Evolutionary conservation across 441 rosid genomes (phyloP).

Genomic region (Capsella rubella): DNA sequence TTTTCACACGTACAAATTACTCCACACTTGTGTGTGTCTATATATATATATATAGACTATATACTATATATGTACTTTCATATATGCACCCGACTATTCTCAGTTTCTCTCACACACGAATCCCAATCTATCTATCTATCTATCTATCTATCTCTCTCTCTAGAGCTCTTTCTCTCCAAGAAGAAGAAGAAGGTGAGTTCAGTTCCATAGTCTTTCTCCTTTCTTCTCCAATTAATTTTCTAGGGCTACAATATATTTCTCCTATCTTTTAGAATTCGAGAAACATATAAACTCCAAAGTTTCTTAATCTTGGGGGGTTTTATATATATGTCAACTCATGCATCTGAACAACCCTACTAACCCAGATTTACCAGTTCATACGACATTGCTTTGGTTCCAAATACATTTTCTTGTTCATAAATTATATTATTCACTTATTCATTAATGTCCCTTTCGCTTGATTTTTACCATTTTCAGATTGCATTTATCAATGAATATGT

Average conservation of each 20-base stretch:
- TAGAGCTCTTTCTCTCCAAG: background rate
- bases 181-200: slow-evolving; percentile 32
- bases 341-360: background rate
- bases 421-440: background rate
- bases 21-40: background rate
- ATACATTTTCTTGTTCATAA: background rate
- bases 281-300: background rate
- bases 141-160: slow-evolving; percentile 1
- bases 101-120: background rate
- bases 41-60: background rate
- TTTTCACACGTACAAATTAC: slow-evolving; percentile 31
- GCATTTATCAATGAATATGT: background rate
- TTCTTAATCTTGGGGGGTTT: slow-evolving; percentile 13
- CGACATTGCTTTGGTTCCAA: background rate
- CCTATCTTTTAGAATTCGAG: slow-evolving; percentile 19
- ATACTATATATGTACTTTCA: background rate
- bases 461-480: slow-evolving; percentile 9
- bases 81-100: background rate
- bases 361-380: slow-evolving; percentile 20
- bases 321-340: background rate
- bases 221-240: background rate
- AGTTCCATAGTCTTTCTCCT: background rate
- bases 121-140: slow-evolving; percentile 11
- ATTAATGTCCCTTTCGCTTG: background rate
- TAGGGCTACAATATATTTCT: slow-evolving; percentile 13